Evolutionary conservation across 495 filamentous ascomycete genomes (phyloP).

Genomic region (Thermothielavioides terrestris): DNA sequence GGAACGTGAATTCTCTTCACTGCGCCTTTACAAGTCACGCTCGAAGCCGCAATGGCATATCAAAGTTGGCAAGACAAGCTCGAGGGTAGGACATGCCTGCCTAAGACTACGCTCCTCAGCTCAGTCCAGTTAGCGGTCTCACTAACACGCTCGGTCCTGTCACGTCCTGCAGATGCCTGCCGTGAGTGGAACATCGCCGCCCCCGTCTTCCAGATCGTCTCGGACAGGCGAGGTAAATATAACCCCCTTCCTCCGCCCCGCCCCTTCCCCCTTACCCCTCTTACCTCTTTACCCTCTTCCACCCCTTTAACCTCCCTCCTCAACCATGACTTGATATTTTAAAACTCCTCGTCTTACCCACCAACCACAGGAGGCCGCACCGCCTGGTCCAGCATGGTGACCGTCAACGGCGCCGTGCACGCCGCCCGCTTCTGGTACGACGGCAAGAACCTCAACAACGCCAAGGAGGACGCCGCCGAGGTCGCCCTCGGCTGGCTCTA

Average conservation of each 20-base stretch:
- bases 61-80: conserved; percentile 24
- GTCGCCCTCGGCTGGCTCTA: conserved; percentile 50
- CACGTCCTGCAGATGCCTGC: conserved; percentile 49
- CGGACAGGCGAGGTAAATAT: conserved; percentile 65
- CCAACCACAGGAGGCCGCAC: conserved; percentile 72
- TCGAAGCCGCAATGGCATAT: conserved; percentile 15
- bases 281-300: no score
- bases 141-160: no score
- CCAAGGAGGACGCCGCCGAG: conserved; percentile 84
- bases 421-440: conserved; percentile 85
- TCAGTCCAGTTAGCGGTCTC: not conserved
- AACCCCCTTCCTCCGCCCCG: not conserved
- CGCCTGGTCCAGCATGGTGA: conserved; percentile 75
- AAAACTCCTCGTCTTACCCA: no score
- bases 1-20: no score
- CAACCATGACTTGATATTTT: not conserved
- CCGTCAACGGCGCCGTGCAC: conserved; percentile 46
- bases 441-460: conserved; percentile 75
- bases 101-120: not conserved
- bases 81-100: conserved; percentile 19
- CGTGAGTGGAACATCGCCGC: conserved; percentile 41
- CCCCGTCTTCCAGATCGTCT: conserved; percentile 63
- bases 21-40: not conserved
- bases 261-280: not conserved
- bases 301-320: not conserved